phyloP scores from a whole-genome alignment of 2,329 filamentous ascomycete genomes.

The Ambrosiella beaveri region DNA sequence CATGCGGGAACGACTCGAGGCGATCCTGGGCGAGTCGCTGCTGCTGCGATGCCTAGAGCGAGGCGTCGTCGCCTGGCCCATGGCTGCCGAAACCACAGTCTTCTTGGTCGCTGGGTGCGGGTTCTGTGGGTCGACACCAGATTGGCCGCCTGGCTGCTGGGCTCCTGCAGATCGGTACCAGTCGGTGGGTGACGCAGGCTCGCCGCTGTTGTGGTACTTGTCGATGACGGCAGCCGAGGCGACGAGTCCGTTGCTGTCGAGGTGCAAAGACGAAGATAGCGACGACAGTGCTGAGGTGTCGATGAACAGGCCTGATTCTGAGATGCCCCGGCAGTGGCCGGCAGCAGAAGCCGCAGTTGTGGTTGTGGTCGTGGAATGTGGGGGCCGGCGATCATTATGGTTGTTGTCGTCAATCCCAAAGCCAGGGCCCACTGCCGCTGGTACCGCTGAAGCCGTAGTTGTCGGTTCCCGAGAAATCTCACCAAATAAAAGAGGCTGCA shows the following conservation, averaged over 20 bases:
- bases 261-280: no score
- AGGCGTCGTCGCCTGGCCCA: constrained; percentile 2
- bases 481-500: constrained; percentile 45
- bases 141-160: background rate
- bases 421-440: background rate
- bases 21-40: constrained; percentile 10
- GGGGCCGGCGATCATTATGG: background rate
- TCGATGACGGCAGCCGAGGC: background rate
- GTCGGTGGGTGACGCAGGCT: constrained; percentile 45
- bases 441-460: constrained; percentile 38
- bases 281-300: constrained; percentile 18
- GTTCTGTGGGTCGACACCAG: background rate
- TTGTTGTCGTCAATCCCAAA: background rate
- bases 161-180: constrained; percentile 36
- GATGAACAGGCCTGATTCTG: constrained; percentile 50
- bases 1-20: constrained; percentile 11
- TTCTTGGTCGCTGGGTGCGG: background rate
- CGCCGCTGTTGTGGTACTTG: background rate
- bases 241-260: background rate
- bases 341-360: constrained; percentile 15
- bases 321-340: constrained; percentile 41
- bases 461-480: constrained; percentile 37
- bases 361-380: background rate
- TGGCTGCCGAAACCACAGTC: constrained; percentile 1
- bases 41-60: constrained; percentile 7